phyloP scores from a whole-genome alignment of 345 rosid species.

The Isatis tinctoria region DNA sequence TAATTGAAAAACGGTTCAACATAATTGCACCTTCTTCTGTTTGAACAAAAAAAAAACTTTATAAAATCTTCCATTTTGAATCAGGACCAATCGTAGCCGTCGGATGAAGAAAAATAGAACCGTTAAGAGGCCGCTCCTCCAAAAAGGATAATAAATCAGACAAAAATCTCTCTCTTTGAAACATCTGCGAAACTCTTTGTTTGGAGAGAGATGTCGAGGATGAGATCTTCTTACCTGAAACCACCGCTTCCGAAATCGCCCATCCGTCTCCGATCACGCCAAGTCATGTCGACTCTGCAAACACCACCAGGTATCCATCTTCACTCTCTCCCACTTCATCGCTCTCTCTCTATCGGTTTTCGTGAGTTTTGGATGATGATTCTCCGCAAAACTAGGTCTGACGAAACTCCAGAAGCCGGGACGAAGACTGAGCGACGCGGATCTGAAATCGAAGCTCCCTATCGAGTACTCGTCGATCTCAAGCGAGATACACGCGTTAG shows the following conservation, averaged over 20 bases:
- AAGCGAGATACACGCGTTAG: constrained; percentile 56
- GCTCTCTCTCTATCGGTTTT: background rate
- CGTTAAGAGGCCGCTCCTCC: constrained; percentile 29
- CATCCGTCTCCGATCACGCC: constrained; percentile 57
- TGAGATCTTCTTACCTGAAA: constrained; percentile 48
- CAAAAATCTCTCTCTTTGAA: no score
- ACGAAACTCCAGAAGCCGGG: constrained; percentile 46
- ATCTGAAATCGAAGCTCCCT: constrained; percentile 42
- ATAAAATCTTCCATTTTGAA: constrained; percentile 15
- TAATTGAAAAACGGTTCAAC: background rate
- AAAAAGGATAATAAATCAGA: background rate
- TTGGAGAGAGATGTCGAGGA: constrained; percentile 34
- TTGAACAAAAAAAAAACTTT: background rate
- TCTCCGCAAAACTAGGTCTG: constrained; percentile 32
- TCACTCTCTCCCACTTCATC: background rate
- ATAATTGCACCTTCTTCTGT: background rate
- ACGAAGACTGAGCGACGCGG: constrained; percentile 23
- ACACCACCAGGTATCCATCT: constrained; percentile 58
- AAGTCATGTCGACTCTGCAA: constrained; percentile 37
- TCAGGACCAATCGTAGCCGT: constrained; percentile 28
- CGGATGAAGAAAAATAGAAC: constrained; percentile 21
- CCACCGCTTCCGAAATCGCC: constrained; percentile 84
- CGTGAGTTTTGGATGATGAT: background rate
- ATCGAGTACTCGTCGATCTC: constrained; percentile 61
- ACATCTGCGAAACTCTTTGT: no score